phyloP scores from a whole-genome alignment of 1,284 basidiomycete species.

The Filobasidium uniguttulatum region DNA sequence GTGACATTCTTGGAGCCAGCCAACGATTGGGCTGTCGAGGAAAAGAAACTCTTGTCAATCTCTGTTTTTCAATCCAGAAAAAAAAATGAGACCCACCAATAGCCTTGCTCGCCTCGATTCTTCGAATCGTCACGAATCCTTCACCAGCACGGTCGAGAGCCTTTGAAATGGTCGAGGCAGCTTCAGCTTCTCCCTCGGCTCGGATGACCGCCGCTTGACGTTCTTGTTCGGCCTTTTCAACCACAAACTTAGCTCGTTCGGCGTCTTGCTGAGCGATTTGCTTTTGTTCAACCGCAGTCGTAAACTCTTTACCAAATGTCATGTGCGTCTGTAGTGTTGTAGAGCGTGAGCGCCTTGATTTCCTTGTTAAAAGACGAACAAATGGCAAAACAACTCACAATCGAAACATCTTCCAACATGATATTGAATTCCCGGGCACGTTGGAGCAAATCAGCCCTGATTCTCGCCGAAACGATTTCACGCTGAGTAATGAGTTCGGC shows the following conservation, averaged over 20 bases:
- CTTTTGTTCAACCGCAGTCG: constrained; percentile 88
- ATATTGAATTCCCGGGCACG: constrained; percentile 95
- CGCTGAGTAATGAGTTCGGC: constrained; percentile 73
- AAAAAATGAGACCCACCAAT: constrained; percentile 43
- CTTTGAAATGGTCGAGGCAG: constrained; percentile 77
- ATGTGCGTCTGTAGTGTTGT: constrained; percentile 38
- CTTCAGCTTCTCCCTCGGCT: constrained; percentile 97
- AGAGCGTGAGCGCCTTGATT: neutral
- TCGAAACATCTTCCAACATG: constrained; percentile 91
- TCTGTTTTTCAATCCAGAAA: neutral
- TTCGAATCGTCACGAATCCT: constrained; percentile 84
- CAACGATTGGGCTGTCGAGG: constrained; percentile 48
- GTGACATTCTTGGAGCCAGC: constrained; percentile 67
- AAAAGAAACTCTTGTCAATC: neutral
- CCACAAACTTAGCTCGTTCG: constrained; percentile 96
- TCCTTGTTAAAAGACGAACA: too few relatives aligned
- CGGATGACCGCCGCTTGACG: constrained; percentile 95
- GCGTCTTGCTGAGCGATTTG: constrained; percentile 54
- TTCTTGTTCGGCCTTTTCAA: constrained; percentile 99
- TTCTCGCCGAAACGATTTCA: constrained; percentile 64
- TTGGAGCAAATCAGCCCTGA: constrained; percentile 80
- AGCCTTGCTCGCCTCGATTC: constrained; percentile 96
- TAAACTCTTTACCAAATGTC: constrained; percentile 46
- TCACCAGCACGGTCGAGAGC: constrained; percentile 89
- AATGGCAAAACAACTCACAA: constrained; percentile 37